Percentiles rank a stretch among this genome's conserved stretches.
Evolutionary conservation across 768 basidiomycete genomes (phyloP).

Genomic region (Xerocomus brunneocitrinus): DNA sequence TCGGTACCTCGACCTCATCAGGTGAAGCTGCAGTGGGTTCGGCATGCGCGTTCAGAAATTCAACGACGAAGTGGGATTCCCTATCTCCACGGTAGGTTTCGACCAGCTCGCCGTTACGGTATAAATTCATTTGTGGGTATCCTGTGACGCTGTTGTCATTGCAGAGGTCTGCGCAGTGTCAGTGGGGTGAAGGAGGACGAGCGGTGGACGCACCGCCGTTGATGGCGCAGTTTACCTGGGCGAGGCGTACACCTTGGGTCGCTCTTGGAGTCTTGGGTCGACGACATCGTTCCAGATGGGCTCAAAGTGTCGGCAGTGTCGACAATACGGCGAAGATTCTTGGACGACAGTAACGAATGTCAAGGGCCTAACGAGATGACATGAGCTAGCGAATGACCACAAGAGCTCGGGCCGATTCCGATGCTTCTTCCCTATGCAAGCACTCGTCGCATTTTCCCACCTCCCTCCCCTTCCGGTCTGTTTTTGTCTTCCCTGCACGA

Average conservation of each 20-base stretch:
- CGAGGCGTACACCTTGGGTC: slow-evolving; percentile 49
- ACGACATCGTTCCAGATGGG: slow-evolving; percentile 79
- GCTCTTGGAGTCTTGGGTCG: slow-evolving; percentile 36
- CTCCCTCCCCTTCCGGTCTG: too few species aligned
- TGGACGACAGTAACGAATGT: too few species aligned
- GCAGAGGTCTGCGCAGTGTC: slow-evolving; percentile 64
- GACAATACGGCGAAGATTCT: slow-evolving; percentile 65
- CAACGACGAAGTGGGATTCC: slow-evolving; percentile 52
- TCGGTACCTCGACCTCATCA: not conserved
- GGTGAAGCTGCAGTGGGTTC: slow-evolving; percentile 15
- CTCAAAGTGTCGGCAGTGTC: slow-evolving; percentile 73
- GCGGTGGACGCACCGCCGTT: too few species aligned
- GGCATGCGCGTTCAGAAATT: slow-evolving; percentile 50
- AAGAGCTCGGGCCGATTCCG: too few species aligned
- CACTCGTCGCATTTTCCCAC: too few species aligned
- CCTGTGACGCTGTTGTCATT: slow-evolving; percentile 57
- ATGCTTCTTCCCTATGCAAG: too few species aligned
- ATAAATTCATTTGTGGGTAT: slow-evolving; percentile 77
- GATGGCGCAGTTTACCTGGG: slow-evolving; percentile 79
- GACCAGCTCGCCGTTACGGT: slow-evolving; percentile 57
- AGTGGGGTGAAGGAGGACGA: not conserved
- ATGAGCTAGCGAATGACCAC: too few species aligned
- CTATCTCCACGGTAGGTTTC: slow-evolving; percentile 56
- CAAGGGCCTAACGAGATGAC: too few species aligned
- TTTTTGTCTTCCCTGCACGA: too few species aligned